Evolutionary conservation across 1,284 basidiomycete species (phyloP).

Genomic region (Porphyrellus sp.): DNA sequence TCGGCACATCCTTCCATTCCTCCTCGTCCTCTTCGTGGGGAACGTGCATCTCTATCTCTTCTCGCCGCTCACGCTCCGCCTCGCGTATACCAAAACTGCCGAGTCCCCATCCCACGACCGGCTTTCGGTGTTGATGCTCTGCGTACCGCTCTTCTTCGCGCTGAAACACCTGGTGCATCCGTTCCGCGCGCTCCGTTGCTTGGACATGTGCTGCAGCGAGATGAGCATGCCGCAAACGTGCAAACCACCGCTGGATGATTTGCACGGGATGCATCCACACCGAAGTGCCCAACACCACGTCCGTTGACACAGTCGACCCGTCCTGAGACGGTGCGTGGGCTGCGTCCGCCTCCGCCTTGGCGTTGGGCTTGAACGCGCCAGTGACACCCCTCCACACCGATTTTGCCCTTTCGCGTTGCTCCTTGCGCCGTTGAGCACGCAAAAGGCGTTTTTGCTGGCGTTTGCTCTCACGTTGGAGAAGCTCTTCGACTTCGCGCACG

Average conservation of each 20-base stretch:
- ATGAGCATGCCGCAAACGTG: constrained; percentile 60
- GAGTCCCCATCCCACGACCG: constrained; percentile 61
- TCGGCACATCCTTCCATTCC: constrained; percentile 13
- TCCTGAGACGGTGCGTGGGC: constrained; percentile 12
- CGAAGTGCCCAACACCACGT: neutral
- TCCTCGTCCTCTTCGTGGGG: constrained; percentile 16
- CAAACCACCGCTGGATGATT: constrained; percentile 51
- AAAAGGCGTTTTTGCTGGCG: constrained; percentile 47
- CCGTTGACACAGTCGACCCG: constrained; percentile 2
- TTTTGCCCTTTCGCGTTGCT: constrained; percentile 48
- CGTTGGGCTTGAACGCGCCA: constrained; percentile 36
- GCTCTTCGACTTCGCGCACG: constrained; percentile 60
- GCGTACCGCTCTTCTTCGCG: constrained; percentile 36
- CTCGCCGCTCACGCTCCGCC: constrained; percentile 25
- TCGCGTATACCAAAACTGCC: constrained; percentile 64
- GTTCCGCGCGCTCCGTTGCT: constrained; percentile 59
- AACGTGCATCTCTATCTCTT: constrained; percentile 17
- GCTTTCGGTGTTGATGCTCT: constrained; percentile 23
- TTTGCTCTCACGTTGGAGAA: constrained; percentile 57
- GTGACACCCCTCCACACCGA: constrained; percentile 54
- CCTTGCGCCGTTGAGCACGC: constrained; percentile 40
- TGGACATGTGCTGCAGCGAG: constrained; percentile 62
- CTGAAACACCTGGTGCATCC: constrained; percentile 55
- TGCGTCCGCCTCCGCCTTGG: neutral
- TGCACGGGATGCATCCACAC: constrained; percentile 36